Conservation (phyloP, 768 basidiomycete species). For the Podaxis sp. region DNA sequence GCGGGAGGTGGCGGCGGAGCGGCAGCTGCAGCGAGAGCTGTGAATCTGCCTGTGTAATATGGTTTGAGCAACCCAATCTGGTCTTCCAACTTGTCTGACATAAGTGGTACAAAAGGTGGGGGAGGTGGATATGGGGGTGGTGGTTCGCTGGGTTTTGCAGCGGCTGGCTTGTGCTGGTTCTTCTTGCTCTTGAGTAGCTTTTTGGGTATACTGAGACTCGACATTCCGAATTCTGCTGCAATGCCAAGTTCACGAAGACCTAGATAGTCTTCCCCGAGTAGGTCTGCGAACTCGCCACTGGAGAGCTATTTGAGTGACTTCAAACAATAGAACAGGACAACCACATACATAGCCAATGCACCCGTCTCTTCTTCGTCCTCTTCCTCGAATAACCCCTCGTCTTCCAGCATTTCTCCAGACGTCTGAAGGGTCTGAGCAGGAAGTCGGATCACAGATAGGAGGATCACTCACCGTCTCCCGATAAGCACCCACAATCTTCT, state of each 20-base stretch:
- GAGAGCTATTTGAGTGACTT: conserved; percentile 6
- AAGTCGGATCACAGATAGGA: neutral
- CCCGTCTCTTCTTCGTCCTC: conserved; percentile 48
- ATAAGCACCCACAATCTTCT: conserved; percentile 83
- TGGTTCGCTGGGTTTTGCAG: conserved; percentile 66
- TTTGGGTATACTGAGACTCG: conserved; percentile 77
- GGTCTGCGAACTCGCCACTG: conserved; percentile 85
- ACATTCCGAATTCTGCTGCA: conserved; percentile 79
- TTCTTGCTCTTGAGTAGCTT: conserved; percentile 70
- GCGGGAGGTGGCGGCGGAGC: conserved; percentile 23
- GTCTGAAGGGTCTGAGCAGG: conserved; percentile 25
- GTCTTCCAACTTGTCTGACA: conserved; percentile 58
- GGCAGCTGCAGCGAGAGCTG: conserved; percentile 33
- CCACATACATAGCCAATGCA: conserved; percentile 36
- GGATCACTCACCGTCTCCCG: conserved; percentile 69
- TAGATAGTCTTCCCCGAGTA: conserved; percentile 90
- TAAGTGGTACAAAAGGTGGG: conserved; percentile 75
- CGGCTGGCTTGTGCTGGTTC: conserved; percentile 38
- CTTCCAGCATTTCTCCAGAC: conserved; percentile 44
- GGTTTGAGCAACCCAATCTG: conserved; percentile 85
- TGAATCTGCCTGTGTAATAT: conserved; percentile 66
- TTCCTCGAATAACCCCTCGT: conserved; percentile 51
- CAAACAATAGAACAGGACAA: neutral
- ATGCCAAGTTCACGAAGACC: conserved; percentile 88
- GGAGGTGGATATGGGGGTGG: conserved; percentile 86